A percentile compares a stretch with the other conserved stretches of the same genome.
Evolutionary conservation across 257 asterid species (phyloP).

Genomic region (Voacanga thouarsii): DNA sequence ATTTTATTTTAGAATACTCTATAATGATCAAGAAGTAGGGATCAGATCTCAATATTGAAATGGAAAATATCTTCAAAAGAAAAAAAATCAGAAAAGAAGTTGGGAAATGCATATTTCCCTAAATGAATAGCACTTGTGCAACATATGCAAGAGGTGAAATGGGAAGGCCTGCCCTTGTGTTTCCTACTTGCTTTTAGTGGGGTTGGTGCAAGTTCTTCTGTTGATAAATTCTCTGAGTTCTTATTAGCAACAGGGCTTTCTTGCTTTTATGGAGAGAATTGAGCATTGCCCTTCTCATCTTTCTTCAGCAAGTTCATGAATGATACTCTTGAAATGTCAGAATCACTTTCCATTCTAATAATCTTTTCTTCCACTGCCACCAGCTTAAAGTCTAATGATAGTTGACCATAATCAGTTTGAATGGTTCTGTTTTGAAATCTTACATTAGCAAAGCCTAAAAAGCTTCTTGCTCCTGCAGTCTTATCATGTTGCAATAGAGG

Average conservation of each 20-base stretch:
- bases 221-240: slow-evolving; percentile 24
- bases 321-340: slow-evolving; percentile 34
- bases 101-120: background rate
- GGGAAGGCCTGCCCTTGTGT: slow-evolving; percentile 51
- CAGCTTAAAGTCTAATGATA: slow-evolving; percentile 28
- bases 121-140: slow-evolving; percentile 51
- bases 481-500: slow-evolving; percentile 55
- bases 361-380: slow-evolving; percentile 54
- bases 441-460: slow-evolving; percentile 35
- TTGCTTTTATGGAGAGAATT: slow-evolving; percentile 13
- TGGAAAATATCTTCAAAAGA: background rate
- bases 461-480: slow-evolving; percentile 42
- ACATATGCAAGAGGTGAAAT: slow-evolving; percentile 72
- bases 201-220: slow-evolving; percentile 22
- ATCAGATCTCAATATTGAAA: background rate
- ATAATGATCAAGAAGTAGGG: background rate
- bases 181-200: slow-evolving; percentile 32
- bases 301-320: slow-evolving; percentile 22
- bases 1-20: background rate
- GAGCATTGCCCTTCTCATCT: slow-evolving; percentile 18
- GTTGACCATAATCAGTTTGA: slow-evolving; percentile 21
- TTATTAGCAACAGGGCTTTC: slow-evolving; percentile 15
- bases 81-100: background rate
- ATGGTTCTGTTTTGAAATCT: slow-evolving; percentile 26
- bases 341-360: slow-evolving; percentile 60